Evolutionary conservation across 441 rosid species (phyloP), one percentile per base, ranked within the genome.

Genomic region (Bruguiera hainesii): DNA sequence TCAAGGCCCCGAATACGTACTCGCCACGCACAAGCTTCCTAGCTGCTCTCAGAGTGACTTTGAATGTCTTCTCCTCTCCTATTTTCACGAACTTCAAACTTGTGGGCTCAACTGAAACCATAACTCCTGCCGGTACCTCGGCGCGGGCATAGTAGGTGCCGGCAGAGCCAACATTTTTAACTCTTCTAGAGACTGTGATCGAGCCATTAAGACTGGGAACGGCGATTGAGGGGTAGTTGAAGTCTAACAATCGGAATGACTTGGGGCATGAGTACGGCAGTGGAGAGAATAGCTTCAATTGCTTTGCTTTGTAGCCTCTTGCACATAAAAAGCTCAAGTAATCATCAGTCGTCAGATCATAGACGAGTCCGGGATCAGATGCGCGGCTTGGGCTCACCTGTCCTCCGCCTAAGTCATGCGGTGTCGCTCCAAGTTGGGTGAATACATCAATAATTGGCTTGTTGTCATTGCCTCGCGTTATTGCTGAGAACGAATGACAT

Each of bases 151-250:
- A 33, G 65, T 85, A 87, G 0, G 56, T 79, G 21, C 79, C 73
- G 0, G 85, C 73, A 0, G 69, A 18, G 0, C 89, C 89, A 1
- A 84, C 91, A 60, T 83, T 85, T 75, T 73, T 85, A 39, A 85
- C 71, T 57, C 55, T 73, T 55, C 89, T 73, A 8, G 73, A 69
- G 37, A 90, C 57, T 0, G 89, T 84, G 5, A 76, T 26, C 58
- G 67, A 37, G 0, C 30, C 21, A 26, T 42, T 60, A 35, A 90
- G 83, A 6, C 65, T 48, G 10, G 76, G 76, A 28, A 87, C 79
- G 21, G 83, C 64, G 64, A 90, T 82, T 21, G 97, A 88, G 31
- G 91, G 95, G 59, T 86, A 84, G 80, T 86, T 86, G 64, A 85
- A 80, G 73, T 84, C 72, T 28, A 56, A 46, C 28, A 82, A 21